Percentiles rank a stretch among this genome's conserved stretches.
Conservation (phyloP, 2,329 filamentous ascomycete species). For the Teratosphaeria nubilosa region DNA sequence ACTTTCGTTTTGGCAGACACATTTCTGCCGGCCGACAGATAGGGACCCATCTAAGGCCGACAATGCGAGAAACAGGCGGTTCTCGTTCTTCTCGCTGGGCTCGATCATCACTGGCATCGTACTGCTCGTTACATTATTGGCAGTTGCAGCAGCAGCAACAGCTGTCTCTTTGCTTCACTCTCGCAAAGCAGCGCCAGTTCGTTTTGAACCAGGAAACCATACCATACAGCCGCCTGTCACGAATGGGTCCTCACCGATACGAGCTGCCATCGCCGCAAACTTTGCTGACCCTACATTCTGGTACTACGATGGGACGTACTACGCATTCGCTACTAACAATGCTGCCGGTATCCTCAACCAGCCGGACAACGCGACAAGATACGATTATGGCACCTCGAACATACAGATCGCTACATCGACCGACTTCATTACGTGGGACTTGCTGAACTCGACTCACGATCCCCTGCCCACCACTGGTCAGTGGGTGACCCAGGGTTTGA, state of each 20-base stretch:
- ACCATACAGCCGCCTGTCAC: not conserved
- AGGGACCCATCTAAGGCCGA: slow-evolving; percentile 9
- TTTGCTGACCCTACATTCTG: slow-evolving; percentile 30
- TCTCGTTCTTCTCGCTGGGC: slow-evolving; percentile 20
- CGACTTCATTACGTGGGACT: slow-evolving; percentile 26
- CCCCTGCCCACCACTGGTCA: slow-evolving; percentile 21
- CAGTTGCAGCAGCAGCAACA: slow-evolving; percentile 15
- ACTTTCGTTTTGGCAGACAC: slow-evolving; percentile 12
- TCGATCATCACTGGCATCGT: slow-evolving; percentile 8
- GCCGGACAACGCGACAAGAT: slow-evolving; percentile 4
- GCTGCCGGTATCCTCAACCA: slow-evolving; percentile 20
- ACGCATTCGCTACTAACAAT: slow-evolving; percentile 30
- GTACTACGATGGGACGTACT: slow-evolving; percentile 25
- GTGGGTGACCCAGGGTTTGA: slow-evolving; percentile 15
- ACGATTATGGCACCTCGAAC: slow-evolving; percentile 18
- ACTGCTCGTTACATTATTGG: slow-evolving; percentile 12
- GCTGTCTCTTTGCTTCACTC: slow-evolving; percentile 9
- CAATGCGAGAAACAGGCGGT: slow-evolving; percentile 6
- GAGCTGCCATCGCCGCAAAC: slow-evolving; percentile 21
- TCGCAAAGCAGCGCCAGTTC: not conserved
- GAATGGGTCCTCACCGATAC: slow-evolving; percentile 7
- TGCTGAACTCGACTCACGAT: slow-evolving; percentile 18
- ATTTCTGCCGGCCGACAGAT: slow-evolving; percentile 13
- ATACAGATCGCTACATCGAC: slow-evolving; percentile 30
- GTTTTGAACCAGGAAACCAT: not conserved